These are phyloP conservation scores for Populus hybrid DNA, from an alignment of 441 rosid genomes.

Conservation along the genomic window DNA sequence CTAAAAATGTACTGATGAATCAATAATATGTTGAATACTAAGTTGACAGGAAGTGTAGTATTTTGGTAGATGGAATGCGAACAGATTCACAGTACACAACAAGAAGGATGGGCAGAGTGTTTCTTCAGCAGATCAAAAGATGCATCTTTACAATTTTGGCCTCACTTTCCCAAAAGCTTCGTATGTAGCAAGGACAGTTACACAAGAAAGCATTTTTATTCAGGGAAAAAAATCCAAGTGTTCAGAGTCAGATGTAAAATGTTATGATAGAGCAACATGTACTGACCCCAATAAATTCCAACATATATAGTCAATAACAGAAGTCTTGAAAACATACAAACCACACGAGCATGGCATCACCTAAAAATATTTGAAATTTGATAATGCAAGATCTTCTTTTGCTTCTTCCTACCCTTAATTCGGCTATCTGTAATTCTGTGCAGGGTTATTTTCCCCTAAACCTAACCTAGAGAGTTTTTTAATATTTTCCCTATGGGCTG, in stretches of 20 bases:
- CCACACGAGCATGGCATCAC: no score
- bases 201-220: neutral
- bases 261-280: neutral
- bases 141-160: neutral
- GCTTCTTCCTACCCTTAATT: neutral
- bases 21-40: neutral
- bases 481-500: neutral
- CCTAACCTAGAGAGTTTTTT: neutral
- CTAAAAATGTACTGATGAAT: neutral
- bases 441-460: neutral
- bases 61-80: neutral
- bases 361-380: no score
- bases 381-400: neutral
- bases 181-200: neutral
- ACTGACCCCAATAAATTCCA: no score
- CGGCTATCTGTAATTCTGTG: neutral
- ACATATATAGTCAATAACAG: no score
- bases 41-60: neutral
- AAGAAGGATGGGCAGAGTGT: neutral
- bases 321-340: no score
- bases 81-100: neutral
- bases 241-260: neutral
- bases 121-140: neutral
- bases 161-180: neutral
- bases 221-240: neutral